phyloP scores from a whole-genome alignment of 768 basidiomycete species.

The Suillus subalutaceus region DNA sequence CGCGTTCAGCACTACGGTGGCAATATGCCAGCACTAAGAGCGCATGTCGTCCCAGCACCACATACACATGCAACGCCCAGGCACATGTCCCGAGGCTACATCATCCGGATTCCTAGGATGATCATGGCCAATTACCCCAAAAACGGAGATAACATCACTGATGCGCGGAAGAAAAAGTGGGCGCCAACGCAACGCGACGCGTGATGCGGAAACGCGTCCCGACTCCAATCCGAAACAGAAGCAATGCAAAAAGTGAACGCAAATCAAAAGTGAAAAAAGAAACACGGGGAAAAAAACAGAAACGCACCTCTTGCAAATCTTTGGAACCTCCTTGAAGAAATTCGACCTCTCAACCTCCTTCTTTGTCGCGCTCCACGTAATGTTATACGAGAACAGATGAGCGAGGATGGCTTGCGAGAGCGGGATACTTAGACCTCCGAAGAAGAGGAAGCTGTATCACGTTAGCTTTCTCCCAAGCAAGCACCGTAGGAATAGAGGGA shows the following conservation, averaged over 20 bases:
- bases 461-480: neutral
- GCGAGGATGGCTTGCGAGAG: constrained; percentile 55
- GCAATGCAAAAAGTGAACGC: neutral
- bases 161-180: neutral
- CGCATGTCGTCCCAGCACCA: neutral
- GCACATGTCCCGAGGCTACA: neutral
- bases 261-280: neutral
- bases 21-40: neutral
- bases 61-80: neutral
- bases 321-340: constrained; percentile 89
- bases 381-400: constrained; percentile 61
- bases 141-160: constrained; percentile 22
- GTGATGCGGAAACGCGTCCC: neutral
- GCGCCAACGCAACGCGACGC: constrained; percentile 33
- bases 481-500: no score
- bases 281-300: neutral
- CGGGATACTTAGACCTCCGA: constrained; percentile 59
- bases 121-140: neutral
- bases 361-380: constrained; percentile 60
- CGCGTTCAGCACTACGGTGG: neutral
- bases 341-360: constrained; percentile 90
- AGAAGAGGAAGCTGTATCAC: constrained; percentile 47
- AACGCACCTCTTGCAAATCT: constrained; percentile 58
- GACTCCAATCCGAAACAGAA: neutral
- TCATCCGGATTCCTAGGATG: neutral